Evolutionary conservation across 495 filamentous ascomycete genomes (phyloP).

Genomic region (Aspergillus asperescens): DNA sequence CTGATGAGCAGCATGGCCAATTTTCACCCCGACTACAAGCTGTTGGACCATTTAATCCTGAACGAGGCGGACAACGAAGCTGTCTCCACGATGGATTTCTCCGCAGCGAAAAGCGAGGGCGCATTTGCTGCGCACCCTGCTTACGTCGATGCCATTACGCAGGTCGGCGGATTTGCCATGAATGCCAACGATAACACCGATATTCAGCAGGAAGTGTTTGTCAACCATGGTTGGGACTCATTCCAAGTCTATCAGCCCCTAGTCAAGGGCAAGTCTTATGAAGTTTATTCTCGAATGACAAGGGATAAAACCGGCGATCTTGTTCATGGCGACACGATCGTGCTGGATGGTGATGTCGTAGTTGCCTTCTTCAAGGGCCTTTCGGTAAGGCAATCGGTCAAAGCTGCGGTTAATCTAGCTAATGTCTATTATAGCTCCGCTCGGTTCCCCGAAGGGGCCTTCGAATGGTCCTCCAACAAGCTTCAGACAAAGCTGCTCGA

Average conservation of each 20-base stretch:
- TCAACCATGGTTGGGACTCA: slow-evolving; percentile 69
- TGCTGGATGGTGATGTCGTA: slow-evolving; percentile 50
- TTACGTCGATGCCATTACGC: slow-evolving; percentile 1
- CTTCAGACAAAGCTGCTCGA: neutral
- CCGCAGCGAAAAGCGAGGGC: neutral
- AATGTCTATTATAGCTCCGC: slow-evolving; percentile 46
- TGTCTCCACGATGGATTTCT: neutral
- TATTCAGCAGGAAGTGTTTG: slow-evolving; percentile 64
- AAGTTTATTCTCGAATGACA: slow-evolving; percentile 59
- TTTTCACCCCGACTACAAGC: neutral
- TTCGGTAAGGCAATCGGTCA: slow-evolving; percentile 40
- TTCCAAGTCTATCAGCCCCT: slow-evolving; percentile 62
- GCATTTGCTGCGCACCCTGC: neutral
- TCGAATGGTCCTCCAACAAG: neutral
- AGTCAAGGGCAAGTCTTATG: slow-evolving; percentile 55
- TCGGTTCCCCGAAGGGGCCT: slow-evolving; percentile 48
- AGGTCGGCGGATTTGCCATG: slow-evolving; percentile 70
- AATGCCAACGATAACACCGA: slow-evolving; percentile 65
- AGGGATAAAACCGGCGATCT: slow-evolving; percentile 38
- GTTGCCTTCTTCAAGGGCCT: slow-evolving; percentile 62
- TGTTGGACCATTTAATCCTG: neutral
- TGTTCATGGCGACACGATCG: slow-evolving; percentile 45
- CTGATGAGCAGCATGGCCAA: neutral
- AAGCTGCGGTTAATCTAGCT: neutral
- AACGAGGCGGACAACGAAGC: neutral